Evolutionary conservation across 140 eudicot species (phyloP), one percentile per base, ranked within the genome.

Genomic region (Stevia rebaudiana): DNA sequence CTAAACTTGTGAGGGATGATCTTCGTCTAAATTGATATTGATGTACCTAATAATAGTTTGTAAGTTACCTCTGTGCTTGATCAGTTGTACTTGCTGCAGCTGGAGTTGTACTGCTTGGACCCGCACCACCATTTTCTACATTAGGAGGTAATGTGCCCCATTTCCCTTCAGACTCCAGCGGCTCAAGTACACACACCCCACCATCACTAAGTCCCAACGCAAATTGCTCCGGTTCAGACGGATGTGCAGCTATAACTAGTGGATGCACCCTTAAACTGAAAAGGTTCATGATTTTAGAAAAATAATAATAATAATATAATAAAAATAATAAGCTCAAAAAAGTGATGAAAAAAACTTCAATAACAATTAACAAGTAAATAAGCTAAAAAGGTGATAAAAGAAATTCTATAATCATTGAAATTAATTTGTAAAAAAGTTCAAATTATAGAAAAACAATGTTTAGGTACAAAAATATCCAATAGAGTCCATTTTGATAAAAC

Each of bases 191-290:
- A 67, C 66, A 70, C 22, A 86, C 82, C 44, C 86, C 86, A 31
- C 95, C 95, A 30, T 83, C 90, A 5, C 71, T 82, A 22, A 86
- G 89, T 62, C 95, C 95, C 36, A 86, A 54, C 15, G 95, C 90
- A 53, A 86, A 86, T 47, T 86, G 95, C 69, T 77, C 82, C 12
- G 84, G 52, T 61, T 86, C 90, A n/a, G 81, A 71, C 49, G 95
- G 95, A 63, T 86, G 95, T 56, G 95, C 90, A 12, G 95, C 95
- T 37, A 86, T 71, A 6, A 80, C 89, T 30, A 82, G 73, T 18
- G 89, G 95, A 68, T 78, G 69, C 12, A 73, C 81, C 63, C 84
- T 70, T 21, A 42, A 25, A 67, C 95, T 86, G 86, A 66, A 70
- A 59, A 66, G 22, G 37, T 6, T n/a, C 36, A 71, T 40, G 11